Evolutionary conservation across 108 stramenopile genomes (phyloP).

Genomic region (Cylindrotheca fusiformis): DNA sequence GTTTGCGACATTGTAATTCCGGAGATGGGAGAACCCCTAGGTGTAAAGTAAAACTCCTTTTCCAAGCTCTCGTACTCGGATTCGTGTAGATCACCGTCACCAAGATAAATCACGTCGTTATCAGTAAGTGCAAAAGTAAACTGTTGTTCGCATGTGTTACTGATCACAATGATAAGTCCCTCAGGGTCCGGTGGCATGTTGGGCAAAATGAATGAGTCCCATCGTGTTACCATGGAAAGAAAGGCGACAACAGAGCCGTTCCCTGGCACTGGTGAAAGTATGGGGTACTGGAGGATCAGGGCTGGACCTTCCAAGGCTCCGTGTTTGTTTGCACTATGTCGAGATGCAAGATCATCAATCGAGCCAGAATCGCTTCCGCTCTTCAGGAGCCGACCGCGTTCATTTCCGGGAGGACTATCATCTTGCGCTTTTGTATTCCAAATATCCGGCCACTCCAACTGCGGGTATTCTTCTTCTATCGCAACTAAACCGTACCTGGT

Average conservation of each 20-base stretch:
- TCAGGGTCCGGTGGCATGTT: background rate
- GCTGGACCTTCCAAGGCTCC: background rate
- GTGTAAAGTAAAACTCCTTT: background rate
- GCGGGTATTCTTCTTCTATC: background rate
- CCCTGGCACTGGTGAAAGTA: background rate
- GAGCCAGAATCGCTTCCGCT: background rate
- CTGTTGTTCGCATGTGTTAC: conserved; percentile 6
- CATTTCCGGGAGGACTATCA: too few relatives aligned
- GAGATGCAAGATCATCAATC: too few relatives aligned
- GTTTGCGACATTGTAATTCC: background rate
- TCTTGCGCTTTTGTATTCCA: too few relatives aligned
- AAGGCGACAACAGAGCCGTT: conserved; percentile 35
- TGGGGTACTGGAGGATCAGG: background rate
- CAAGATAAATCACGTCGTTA: background rate
- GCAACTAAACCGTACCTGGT: background rate
- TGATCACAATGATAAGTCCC: conserved; percentile 7
- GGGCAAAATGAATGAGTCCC: conserved; percentile 28
- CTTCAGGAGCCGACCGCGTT: too few relatives aligned
- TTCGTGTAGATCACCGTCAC: conserved; percentile 9
- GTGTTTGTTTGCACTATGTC: background rate
- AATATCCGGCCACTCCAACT: background rate
- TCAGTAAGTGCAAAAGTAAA: conserved; percentile 8
- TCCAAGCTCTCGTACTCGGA: conserved; percentile 3
- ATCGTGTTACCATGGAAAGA: conserved; percentile 44
- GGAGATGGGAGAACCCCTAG: background rate